Base-by-base conservation (phyloP, 1,284 basidiomycete species). In the Boletus smithii region DNA sequence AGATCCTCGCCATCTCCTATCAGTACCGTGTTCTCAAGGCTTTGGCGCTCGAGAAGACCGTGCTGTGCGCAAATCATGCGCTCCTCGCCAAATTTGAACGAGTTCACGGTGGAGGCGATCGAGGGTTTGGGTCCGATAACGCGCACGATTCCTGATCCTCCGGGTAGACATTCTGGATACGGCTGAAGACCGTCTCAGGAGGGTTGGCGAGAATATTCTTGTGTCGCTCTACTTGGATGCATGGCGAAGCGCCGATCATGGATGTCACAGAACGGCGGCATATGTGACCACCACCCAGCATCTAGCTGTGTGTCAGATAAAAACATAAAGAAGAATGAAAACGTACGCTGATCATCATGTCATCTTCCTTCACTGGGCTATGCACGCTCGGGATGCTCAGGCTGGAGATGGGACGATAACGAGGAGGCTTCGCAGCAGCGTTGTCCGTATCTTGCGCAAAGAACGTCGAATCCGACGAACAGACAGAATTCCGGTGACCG, bases 211-310 rank as follows among this genome's bases (percentile, higher is more conserved):
- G 59, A 0, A 70, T 58, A 16, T 77, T 72, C 60, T 80, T 83
- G 46, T 76, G 71, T 60, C 85, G 85, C 60, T 84, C 83, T 11
- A 77, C 72, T 39, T 78, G 75, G 17, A 77, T 73, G 49, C 82
- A 86, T 0, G 87, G 88, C 2, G 87, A 89, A 3, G 72, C 73
- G n/a, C 82, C 79, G n/a, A 86, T 77, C 33, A 76, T 64, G 0
- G 83, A 84, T 18, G 75, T 78, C 16, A 86, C 69, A 0, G 87
- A 88, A 6, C 73, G 70, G 29, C 86, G 78, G 29, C 83, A 80
- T 50, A 87, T 79, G 47, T 80, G 82, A 3, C 81, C 85, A 46
- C 84, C 85, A 39, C 83, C 86, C 29, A 89, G 69, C 85, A 89
- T 88, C 84, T 88, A 53, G 1, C 42, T 26, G 17, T 36, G 27